Evolutionary conservation across 2,329 filamentous ascomycete genomes (phyloP).

Genomic region (Arachnomyces sp.): DNA sequence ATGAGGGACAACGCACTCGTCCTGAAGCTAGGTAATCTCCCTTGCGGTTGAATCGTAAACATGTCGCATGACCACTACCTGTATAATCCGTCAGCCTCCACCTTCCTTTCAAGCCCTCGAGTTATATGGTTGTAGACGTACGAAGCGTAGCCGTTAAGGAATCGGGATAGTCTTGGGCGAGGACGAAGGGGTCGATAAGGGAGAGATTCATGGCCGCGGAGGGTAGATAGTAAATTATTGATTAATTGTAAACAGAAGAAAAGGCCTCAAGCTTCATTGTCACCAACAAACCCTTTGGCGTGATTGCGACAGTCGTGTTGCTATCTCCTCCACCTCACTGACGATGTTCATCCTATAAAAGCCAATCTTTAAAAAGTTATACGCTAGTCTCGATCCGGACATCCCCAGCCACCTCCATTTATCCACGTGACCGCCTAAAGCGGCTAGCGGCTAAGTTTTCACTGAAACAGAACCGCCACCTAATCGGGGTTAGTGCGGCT

Average conservation of each 20-base stretch:
- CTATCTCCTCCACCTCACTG: too few relatives aligned
- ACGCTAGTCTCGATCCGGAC: too few relatives aligned
- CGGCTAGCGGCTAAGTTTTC: slow-evolving; percentile 2
- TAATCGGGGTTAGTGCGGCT: slow-evolving; percentile 9
- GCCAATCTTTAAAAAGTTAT: too few relatives aligned
- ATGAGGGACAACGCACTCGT: slow-evolving; percentile 47
- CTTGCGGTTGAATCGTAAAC: slow-evolving; percentile 79
- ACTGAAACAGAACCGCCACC: too few relatives aligned
- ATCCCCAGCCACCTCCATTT: slow-evolving; percentile 1
- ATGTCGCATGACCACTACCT: slow-evolving; percentile 57
- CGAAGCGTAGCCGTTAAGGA: slow-evolving; percentile 81
- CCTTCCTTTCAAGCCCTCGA: neutral
- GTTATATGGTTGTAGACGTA: slow-evolving; percentile 38
- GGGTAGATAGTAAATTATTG: neutral
- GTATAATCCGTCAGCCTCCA: slow-evolving; percentile 48
- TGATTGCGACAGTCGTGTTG: neutral
- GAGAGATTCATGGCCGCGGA: slow-evolving; percentile 56
- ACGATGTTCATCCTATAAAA: too few relatives aligned
- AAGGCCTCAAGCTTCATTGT: neutral
- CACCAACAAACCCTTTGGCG: neutral
- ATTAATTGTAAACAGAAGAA: neutral
- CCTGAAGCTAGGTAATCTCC: slow-evolving; percentile 93
- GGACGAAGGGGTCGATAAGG: slow-evolving; percentile 61
- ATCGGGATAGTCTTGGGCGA: slow-evolving; percentile 80
- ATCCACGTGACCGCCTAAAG: neutral